Conservation (phyloP, 257 asterid genomes). For the Knoxia roxburghii region DNA sequence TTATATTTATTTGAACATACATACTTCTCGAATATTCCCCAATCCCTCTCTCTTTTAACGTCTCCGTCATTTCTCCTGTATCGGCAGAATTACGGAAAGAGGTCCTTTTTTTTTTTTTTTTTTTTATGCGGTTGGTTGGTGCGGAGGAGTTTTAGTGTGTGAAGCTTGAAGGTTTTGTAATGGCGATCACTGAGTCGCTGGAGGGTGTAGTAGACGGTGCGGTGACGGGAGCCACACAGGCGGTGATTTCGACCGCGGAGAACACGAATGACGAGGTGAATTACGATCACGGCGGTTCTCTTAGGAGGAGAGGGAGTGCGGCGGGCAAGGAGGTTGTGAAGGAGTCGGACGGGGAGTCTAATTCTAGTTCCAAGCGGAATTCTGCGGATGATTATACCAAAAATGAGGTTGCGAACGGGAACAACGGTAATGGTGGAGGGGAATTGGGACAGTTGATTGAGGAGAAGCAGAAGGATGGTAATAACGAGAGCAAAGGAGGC, state of each 20-base stretch:
- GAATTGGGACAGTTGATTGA: slow-evolving; percentile 22
- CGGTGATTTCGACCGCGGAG: neutral
- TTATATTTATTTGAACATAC: neutral
- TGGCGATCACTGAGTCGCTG: slow-evolving; percentile 60
- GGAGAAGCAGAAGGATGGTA: slow-evolving; percentile 23
- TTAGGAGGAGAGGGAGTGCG: slow-evolving; percentile 42
- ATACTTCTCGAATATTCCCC: slow-evolving; percentile 8
- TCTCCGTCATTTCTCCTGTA: neutral
- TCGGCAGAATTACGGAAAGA: neutral
- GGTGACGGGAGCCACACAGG: slow-evolving; percentile 22
- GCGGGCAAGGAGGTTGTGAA: slow-evolving; percentile 17
- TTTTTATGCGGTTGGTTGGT: neutral
- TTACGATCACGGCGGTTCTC: slow-evolving; percentile 21
- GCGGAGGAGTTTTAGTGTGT: neutral
- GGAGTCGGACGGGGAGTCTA: slow-evolving; percentile 17
- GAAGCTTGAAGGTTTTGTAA: neutral
- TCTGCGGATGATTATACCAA: slow-evolving; percentile 3
- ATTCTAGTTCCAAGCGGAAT: slow-evolving; percentile 13
- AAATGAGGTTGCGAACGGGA: slow-evolving; percentile 9
- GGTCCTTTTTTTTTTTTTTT: no score
- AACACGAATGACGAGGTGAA: neutral
- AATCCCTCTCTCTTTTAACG: neutral
- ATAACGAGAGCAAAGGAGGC: slow-evolving; percentile 36
- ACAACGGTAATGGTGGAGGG: slow-evolving; percentile 20
- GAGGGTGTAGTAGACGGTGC: slow-evolving; percentile 32